A percentile compares a stretch with the other conserved stretches of the same genome.
Evolutionary conservation across 2,329 filamentous ascomycete species (phyloP).

Genomic region (Alternaria incomplexa): DNA sequence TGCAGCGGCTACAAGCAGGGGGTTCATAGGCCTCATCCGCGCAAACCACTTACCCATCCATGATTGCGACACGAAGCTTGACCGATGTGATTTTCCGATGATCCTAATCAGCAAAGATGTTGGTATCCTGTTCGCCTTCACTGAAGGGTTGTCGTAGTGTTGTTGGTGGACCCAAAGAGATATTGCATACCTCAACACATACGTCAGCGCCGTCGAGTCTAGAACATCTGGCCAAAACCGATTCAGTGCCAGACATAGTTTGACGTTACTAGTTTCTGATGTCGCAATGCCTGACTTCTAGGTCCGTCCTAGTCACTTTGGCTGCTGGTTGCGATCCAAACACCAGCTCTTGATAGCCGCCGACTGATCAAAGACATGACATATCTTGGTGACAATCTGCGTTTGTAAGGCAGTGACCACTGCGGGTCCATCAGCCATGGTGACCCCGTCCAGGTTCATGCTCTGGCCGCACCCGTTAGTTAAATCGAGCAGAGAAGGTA

Average conservation of each 20-base stretch:
- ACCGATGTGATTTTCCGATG: slow-evolving; percentile 1
- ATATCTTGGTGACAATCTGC: slow-evolving; percentile 11
- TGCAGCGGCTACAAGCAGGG: slow-evolving; percentile 34
- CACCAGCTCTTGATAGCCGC: slow-evolving; percentile 18
- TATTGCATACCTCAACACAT: background rate
- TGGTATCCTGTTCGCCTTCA: background rate
- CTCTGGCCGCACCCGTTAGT: slow-evolving; percentile 6
- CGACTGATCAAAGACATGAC: slow-evolving; percentile 11
- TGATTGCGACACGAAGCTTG: background rate
- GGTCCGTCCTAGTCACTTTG: background rate
- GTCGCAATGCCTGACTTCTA: background rate
- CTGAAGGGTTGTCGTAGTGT: background rate
- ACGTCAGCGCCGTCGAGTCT: background rate
- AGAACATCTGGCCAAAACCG: background rate
- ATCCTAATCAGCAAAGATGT: background rate
- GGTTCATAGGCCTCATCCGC: slow-evolving; percentile 9
- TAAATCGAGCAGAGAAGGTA: slow-evolving; percentile 1
- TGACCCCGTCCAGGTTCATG: slow-evolving; percentile 1
- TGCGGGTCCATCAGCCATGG: slow-evolving; percentile 6
- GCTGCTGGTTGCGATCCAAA: slow-evolving; percentile 7
- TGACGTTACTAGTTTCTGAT: background rate
- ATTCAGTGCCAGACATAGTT: background rate
- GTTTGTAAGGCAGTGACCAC: background rate
- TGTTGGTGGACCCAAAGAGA: background rate
- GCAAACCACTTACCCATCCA: background rate